phyloP scores from a whole-genome alignment of 768 basidiomycete genomes.

The Termitomyces sp. region DNA sequence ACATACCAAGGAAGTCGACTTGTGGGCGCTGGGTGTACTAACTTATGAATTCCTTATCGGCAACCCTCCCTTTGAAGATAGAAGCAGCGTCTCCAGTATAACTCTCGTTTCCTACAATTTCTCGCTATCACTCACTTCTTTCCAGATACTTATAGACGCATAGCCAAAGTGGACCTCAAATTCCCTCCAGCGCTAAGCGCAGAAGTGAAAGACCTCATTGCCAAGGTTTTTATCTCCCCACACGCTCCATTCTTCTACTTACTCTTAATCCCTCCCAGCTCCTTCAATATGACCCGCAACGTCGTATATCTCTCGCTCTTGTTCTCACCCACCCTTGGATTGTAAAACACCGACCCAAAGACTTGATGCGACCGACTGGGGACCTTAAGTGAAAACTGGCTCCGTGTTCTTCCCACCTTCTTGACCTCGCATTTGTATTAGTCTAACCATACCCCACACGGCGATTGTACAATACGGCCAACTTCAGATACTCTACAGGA shows the following conservation, averaged over 20 bases:
- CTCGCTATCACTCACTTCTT: background rate
- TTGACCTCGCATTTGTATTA: background rate
- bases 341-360: conserved; percentile 56
- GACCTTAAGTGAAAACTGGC: background rate
- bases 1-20: conserved; percentile 86
- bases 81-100: conserved; percentile 67
- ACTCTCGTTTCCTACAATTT: background rate
- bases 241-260: background rate
- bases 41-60: conserved; percentile 94
- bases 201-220: conserved; percentile 66
- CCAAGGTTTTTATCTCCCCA: conserved; percentile 34
- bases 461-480: background rate
- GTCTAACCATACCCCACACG: background rate
- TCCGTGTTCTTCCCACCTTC: background rate
- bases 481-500: background rate
- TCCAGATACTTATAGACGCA: conserved; percentile 84
- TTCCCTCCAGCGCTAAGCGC: conserved; percentile 55
- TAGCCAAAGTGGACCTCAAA: conserved; percentile 78
- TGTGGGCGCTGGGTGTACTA: conserved; percentile 97
- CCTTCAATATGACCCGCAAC: conserved; percentile 74
- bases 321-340: conserved; percentile 89
- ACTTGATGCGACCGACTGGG: conserved; percentile 20
- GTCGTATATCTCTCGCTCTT: conserved; percentile 68
- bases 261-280: conserved; percentile 52
- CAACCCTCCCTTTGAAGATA: conserved; percentile 76